Evolutionary conservation across 495 filamentous ascomycete genomes (phyloP).

Genomic region (Wilcoxina mikolae): DNA sequence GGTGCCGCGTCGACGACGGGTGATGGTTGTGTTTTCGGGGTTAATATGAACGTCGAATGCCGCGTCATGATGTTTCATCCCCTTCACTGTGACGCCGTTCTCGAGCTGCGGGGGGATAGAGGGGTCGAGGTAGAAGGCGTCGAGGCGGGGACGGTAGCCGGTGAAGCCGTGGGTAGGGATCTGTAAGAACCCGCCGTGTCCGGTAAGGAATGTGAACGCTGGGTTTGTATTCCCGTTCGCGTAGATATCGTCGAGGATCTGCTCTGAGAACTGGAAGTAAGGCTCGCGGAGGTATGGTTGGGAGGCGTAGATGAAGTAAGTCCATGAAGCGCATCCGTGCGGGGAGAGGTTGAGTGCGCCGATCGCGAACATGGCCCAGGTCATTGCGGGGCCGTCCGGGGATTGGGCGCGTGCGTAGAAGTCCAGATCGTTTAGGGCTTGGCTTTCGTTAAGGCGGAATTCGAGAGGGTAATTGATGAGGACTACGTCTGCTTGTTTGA

Average conservation of each 20-base stretch:
- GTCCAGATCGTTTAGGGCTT: constrained; percentile 34
- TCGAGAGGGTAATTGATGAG: constrained; percentile 42
- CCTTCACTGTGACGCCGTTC: constrained; percentile 22
- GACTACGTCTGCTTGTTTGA: constrained; percentile 48
- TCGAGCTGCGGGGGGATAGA: constrained; percentile 41
- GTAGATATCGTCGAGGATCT: constrained; percentile 49
- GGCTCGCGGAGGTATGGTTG: constrained; percentile 42
- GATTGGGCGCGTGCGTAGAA: constrained; percentile 47
- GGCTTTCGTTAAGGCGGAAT: constrained; percentile 29
- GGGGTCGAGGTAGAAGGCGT: constrained; percentile 40
- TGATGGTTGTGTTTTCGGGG: constrained; percentile 21
- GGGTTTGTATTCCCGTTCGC: constrained; percentile 47
- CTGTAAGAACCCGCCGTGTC: constrained; percentile 42
- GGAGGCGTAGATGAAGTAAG: constrained; percentile 38
- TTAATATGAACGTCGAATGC: constrained; percentile 20
- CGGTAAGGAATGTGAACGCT: constrained; percentile 47
- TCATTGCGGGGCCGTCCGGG: constrained; percentile 45
- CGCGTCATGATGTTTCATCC: constrained; percentile 29
- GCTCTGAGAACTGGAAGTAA: constrained; percentile 52
- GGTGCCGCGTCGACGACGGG: constrained; percentile 11
- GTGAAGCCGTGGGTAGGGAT: constrained; percentile 42
- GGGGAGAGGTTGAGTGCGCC: constrained; percentile 39
- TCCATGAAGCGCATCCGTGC: constrained; percentile 42
- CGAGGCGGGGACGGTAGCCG: constrained; percentile 37
- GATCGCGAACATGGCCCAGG: constrained; percentile 44